Percentiles rank a stretch among this genome's conserved stretches.
Conservation (phyloP, 2,329 filamentous ascomycete genomes). For the Calonectria pteridis region DNA sequence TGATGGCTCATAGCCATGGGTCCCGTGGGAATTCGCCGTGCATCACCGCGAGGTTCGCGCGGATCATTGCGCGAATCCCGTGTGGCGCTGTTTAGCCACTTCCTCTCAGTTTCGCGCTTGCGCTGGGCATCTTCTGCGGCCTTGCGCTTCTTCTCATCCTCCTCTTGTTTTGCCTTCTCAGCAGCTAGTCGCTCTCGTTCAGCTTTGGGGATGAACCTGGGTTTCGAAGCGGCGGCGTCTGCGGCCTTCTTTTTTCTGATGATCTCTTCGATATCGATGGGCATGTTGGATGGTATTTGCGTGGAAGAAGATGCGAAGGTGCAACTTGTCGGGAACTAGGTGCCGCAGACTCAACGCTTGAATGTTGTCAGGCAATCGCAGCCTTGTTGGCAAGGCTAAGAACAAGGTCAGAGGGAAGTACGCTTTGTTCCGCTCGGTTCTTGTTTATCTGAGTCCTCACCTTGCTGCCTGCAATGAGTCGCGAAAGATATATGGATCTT, state of each 20-base stretch:
- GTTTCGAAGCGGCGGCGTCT: conserved; percentile 86
- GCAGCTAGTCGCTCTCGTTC: conserved; percentile 84
- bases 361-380: conserved; percentile 17
- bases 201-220: conserved; percentile 87
- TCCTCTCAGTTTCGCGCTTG: conserved; percentile 72
- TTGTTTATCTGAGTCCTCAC: not conserved
- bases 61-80: conserved; percentile 43
- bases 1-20: conserved; percentile 72
- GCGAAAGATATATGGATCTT: not conserved
- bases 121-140: conserved; percentile 74
- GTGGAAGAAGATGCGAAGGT: not conserved
- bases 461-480: not conserved
- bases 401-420: conserved; percentile 17
- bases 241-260: conserved; percentile 87
- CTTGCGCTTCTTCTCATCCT: conserved; percentile 67
- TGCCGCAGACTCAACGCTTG: conserved; percentile 16
- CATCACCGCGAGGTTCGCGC: conserved; percentile 41
- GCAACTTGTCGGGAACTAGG: not conserved
- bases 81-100: conserved; percentile 48
- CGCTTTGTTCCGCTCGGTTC: not conserved
- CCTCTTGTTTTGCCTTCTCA: conserved; percentile 80
- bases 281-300: conserved; percentile 44
- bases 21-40: conserved; percentile 71
- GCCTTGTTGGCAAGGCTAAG: conserved; percentile 39
- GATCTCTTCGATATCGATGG: conserved; percentile 86